Evolutionary conservation across 345 rosid species (phyloP).

Genomic region (Syzygium oleosum): DNA sequence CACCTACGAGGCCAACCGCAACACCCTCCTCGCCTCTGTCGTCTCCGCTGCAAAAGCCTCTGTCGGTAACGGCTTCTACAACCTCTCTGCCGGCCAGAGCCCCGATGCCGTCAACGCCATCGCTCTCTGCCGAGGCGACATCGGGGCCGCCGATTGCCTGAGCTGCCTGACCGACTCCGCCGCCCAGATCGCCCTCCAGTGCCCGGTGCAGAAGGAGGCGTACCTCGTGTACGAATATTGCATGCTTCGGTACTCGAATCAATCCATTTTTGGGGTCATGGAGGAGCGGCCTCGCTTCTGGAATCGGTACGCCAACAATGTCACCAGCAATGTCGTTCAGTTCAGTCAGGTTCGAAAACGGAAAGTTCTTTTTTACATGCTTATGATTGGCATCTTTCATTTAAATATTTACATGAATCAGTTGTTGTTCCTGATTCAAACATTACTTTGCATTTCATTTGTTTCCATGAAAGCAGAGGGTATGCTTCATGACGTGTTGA

Average conservation of each 20-base stretch:
- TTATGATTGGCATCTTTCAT: accelerated
- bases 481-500: not conserved
- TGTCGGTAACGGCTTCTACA: not conserved
- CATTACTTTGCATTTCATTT: not conserved
- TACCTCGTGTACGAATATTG: not conserved
- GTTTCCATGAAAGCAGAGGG: not conserved
- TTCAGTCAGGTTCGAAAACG: not conserved
- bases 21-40: not conserved
- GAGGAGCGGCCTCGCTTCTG: not conserved
- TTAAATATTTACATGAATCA: not conserved
- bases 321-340: not conserved
- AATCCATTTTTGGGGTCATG: not conserved
- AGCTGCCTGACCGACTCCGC: not conserved
- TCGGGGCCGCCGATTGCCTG: not conserved
- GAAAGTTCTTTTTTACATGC: not conserved
- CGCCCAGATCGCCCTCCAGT: accelerated
- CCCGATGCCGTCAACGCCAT: not conserved
- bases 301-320: accelerated
- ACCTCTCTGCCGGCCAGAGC: not conserved
- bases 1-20: not conserved
- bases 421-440: not conserved
- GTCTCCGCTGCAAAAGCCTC: accelerated
- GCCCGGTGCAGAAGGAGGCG: not conserved
- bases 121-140: not conserved
- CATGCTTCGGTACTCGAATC: not conserved